These are phyloP conservation scores for Iris macrosiphon DNA, from an alignment of 106 monocot species.

Conservation along the genomic window DNA sequence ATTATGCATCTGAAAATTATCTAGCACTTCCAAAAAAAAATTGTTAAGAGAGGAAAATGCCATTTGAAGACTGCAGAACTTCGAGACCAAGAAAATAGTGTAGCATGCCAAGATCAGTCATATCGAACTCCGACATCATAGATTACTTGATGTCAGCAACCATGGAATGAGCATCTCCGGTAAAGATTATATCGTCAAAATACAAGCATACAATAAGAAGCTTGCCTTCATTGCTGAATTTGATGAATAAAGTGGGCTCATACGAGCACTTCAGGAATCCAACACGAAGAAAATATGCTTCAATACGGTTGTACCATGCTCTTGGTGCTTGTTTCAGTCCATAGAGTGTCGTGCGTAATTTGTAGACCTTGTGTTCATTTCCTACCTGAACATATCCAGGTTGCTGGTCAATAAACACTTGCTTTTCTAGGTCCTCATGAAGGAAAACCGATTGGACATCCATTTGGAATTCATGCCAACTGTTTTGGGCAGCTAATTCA, in stretches of 20 bases:
- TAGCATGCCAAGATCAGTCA: no score
- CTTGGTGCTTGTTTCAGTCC: background rate
- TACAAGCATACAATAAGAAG: background rate
- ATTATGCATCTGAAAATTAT: background rate
- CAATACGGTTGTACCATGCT: background rate
- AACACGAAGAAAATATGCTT: background rate
- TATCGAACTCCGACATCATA: no score
- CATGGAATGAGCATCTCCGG: background rate
- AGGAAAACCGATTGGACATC: background rate
- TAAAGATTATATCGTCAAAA: slow-evolving; percentile 1
- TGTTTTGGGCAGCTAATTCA: slow-evolving; percentile 1
- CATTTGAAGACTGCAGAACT: background rate
- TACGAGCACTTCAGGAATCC: background rate
- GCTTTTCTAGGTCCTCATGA: background rate
- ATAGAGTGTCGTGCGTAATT: background rate
- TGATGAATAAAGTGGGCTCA: background rate
- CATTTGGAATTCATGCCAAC: background rate
- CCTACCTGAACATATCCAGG: background rate
- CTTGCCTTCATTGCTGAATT: background rate
- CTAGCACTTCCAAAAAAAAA: background rate
- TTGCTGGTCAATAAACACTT: background rate
- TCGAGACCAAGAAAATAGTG: no score
- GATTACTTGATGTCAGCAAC: background rate
- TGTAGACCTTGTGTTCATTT: slow-evolving; percentile 2
- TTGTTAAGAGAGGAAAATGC: background rate